Base-by-base conservation (phyloP, 306 rosid genomes). In the Cicer cuneatum region DNA sequence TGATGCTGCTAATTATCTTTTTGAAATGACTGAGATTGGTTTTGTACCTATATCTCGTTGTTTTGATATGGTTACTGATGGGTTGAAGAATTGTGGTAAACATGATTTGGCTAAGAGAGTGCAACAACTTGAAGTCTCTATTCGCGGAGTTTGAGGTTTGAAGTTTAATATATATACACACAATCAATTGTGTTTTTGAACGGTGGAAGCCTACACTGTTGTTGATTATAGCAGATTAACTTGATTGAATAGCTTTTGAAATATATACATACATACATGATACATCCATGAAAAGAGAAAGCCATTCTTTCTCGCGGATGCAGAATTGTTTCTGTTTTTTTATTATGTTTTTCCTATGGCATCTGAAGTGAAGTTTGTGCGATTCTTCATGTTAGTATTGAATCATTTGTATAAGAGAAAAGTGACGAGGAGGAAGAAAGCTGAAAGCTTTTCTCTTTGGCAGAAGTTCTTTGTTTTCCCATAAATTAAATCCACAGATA, bases 11-110 rank as follows among this genome's bases (percentile, higher is more conserved):
- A 91, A 91, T 54, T 91, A 84, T 51, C 76, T 94, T 72, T 21
- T 88, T 80, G 98, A 94, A 67, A 94, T 94, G 98, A 82, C 95
- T 5, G 96, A 89, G 76, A 45, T 83, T 16, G 98, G 97, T 37
- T 84, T 89, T 87, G 85, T 86, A 1, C 97, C 96, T 0, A 89
- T 91, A 45, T 79, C 97, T 0, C 80, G 97, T 45, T 91, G 96
- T 65, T 91, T 91, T 68, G 97, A 93, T 71, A 84, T 87, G 89
- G 97, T 93, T 57, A 80, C 94, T 7, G 97, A 91, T 82, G 97
- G 98, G 1, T 80, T 93, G 90, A 93, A 91, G 94, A 88, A 83
- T 61, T 79, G 83, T 79, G 98, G 98, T 42, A 93, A 93, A 48
- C 96, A 93, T 83, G 97, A 91, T 77, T 57, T 93, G 77, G 98